These are phyloP conservation scores for Diaporthe batatas DNA, from an alignment of 2,329 filamentous ascomycete species.

Conservation along the genomic window DNA sequence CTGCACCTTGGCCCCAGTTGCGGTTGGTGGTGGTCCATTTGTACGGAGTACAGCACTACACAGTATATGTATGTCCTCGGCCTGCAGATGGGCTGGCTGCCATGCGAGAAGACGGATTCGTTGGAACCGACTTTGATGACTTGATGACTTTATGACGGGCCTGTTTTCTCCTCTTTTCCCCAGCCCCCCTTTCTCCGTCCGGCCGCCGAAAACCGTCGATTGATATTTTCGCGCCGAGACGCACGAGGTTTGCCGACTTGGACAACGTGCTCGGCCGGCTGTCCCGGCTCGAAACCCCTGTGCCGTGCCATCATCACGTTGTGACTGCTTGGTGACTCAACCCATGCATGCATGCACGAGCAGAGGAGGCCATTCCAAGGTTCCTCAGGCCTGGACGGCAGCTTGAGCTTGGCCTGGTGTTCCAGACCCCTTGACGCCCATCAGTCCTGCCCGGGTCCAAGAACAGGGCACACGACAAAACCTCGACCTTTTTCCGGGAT, in stretches of 20 bases:
- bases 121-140: too few species aligned
- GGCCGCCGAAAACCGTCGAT: constrained; percentile 2
- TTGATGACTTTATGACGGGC: neutral
- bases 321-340: neutral
- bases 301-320: neutral
- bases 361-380: neutral
- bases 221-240: neutral
- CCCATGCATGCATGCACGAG: neutral
- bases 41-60: neutral
- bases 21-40: neutral
- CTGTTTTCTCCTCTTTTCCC: neutral
- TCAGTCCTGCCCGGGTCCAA: neutral
- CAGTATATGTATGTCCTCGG: neutral
- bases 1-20: too few species aligned
- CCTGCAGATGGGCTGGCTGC: neutral
- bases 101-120: constrained; percentile 14
- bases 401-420: neutral
- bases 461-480: constrained; percentile 29
- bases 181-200: constrained; percentile 5
- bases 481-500: too few species aligned
- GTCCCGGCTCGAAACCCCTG: neutral
- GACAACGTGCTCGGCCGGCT: neutral
- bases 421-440: constrained; percentile 5
- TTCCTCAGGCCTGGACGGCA: neutral
- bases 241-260: neutral